Conservation (phyloP, 1,139 yeast species). For the Zhuliangozyma parablackwelliae region DNA sequence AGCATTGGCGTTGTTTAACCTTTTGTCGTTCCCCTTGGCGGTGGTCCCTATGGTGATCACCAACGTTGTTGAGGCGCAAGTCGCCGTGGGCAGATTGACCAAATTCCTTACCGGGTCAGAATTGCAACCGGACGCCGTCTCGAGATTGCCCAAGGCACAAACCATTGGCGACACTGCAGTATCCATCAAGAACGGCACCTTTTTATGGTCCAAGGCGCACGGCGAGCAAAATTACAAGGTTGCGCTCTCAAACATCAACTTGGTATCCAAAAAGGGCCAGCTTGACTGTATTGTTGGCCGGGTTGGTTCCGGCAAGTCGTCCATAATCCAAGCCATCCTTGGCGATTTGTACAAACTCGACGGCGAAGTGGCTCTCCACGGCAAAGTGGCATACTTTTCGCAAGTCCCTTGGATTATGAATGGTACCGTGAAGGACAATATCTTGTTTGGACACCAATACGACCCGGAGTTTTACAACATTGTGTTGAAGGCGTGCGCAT, state of each 20-base stretch:
- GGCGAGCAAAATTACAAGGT: constrained; percentile 57
- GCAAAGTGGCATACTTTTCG: constrained; percentile 85
- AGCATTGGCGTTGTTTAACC: constrained; percentile 79
- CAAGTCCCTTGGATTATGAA: constrained; percentile 74
- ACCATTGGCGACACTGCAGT: constrained; percentile 68
- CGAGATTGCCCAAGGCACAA: constrained; percentile 47
- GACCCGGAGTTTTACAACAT: constrained; percentile 22
- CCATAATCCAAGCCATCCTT: constrained; percentile 74
- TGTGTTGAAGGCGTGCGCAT: constrained; percentile 33
- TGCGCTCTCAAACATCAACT: constrained; percentile 70
- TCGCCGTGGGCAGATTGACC: constrained; percentile 73
- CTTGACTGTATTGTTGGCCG: constrained; percentile 86
- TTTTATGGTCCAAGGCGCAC: constrained; percentile 82
- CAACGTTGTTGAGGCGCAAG: constrained; percentile 83
- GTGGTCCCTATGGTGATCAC: constrained; percentile 89
- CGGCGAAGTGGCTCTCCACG: constrained; percentile 72
- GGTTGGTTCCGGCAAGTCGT: constrained; percentile 92
- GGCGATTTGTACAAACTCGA: constrained; percentile 81
- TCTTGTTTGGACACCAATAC: constrained; percentile 33
- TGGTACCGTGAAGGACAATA: constrained; percentile 34
- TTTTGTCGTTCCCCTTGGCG: constrained; percentile 89
- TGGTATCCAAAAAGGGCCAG: constrained; percentile 72
- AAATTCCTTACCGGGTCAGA: constrained; percentile 74
- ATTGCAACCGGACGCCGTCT: constrained; percentile 75
- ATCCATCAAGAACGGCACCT: constrained; percentile 67